Evolutionary conservation across 352 stramenopile genomes (phyloP).

Genomic region (Hyaloperonospora arabidopsidis): DNA sequence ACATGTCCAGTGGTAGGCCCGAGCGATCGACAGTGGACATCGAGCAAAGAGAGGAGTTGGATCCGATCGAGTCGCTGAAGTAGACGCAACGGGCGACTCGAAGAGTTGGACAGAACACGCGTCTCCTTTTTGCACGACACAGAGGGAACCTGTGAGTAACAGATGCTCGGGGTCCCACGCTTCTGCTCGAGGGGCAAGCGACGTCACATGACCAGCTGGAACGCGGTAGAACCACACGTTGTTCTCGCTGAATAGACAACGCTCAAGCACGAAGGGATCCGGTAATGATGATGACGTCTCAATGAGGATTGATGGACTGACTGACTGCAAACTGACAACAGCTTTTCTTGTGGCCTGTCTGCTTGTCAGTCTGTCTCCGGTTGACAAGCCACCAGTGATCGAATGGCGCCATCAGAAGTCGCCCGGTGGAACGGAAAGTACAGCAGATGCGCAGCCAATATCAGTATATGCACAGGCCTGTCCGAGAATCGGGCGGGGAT

Average conservation of each 20-base stretch:
- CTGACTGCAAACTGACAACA: too few relatives aligned
- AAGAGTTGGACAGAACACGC: slow-evolving; percentile 68
- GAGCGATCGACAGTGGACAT: slow-evolving; percentile 65
- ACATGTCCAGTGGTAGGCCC: slow-evolving; percentile 57
- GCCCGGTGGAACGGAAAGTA: too few relatives aligned
- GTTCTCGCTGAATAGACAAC: slow-evolving; percentile 65
- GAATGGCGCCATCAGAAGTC: too few relatives aligned
- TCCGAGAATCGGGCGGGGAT: too few relatives aligned
- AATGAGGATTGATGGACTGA: too few relatives aligned
- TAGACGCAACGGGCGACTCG: slow-evolving; percentile 20
- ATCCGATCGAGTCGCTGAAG: not conserved
- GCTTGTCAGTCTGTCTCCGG: too few relatives aligned
- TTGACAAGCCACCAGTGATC: too few relatives aligned
- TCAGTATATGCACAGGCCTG: too few relatives aligned
- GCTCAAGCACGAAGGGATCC: slow-evolving; percentile 49
- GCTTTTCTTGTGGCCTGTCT: too few relatives aligned
- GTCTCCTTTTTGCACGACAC: slow-evolving; percentile 67
- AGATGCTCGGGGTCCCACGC: slow-evolving; percentile 76
- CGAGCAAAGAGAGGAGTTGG: slow-evolving; percentile 54
- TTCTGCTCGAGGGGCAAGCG: slow-evolving; percentile 66
- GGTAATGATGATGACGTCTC: not conserved
- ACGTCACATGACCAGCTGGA: slow-evolving; percentile 53
- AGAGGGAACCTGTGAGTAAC: slow-evolving; percentile 65
- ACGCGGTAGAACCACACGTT: slow-evolving; percentile 85
- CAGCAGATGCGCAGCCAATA: too few relatives aligned